Evolutionary conservation across 177 flowering plant species (phyloP), one percentile per base, ranked within the genome.

Genomic region (Vitis hybrid): DNA sequence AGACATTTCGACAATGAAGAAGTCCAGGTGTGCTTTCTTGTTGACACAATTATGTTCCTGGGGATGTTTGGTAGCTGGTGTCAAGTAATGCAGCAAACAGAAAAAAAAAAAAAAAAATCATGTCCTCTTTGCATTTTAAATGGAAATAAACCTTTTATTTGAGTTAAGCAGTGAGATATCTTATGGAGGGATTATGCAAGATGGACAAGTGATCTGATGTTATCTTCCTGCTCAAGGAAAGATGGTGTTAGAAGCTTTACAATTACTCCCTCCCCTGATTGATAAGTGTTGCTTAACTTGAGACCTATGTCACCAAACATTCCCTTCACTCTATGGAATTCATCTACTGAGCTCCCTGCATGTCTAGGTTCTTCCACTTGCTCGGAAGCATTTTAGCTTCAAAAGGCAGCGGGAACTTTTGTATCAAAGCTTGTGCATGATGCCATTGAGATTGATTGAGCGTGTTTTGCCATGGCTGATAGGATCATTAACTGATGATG

Each of bases 401-500:
- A 75, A 73, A 76, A 77, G 71, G 57, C 87, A 82, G 67, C 76
- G 74, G 62, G 85, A 84, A 64, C 73, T 84, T 71, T 66, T 84
- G 68, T 84, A 84, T 60, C 81, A 82, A 32, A 84, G 87, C 69
- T 76, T 84, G 73, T 84, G 85, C 57, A 30, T 77, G 68, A 84
- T 84, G 87, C 87, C 87, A 15, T 74, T 84, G 65, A 84, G 78
- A 72, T 77, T 81, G 67, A 84, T 82, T 72, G 87, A 84, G 54
- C 80, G 83, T 69, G 81, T 82, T 52, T 73, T 84, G 72, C 87
- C 87, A 18, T 84, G 87, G 87, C 64, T 84, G 58, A 68, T 77
- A 46, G 83, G 83, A 24, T 78, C 84, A 10, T 53, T 80, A 60
- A 68, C 71, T 46, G 81, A 84, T 68, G 81, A 78, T 56, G 83